Evolutionary conservation across 257 asterid genomes (phyloP).

Genomic region (Echium plantagineum): DNA sequence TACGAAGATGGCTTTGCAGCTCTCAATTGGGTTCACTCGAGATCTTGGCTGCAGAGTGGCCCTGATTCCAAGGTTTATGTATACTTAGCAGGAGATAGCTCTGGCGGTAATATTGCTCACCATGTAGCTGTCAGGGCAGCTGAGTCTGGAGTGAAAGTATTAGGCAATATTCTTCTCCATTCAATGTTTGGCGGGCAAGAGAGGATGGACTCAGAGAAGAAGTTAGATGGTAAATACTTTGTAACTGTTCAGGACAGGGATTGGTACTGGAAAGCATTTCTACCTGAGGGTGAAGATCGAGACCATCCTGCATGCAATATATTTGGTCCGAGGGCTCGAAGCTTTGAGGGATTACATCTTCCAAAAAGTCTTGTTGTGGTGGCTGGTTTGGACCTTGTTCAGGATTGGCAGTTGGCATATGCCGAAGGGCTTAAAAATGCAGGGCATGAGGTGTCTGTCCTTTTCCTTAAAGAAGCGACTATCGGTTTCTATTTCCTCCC

Average conservation of each 20-base stretch:
- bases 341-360: constrained; percentile 31
- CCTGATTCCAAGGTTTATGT: constrained; percentile 35
- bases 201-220: constrained; percentile 56
- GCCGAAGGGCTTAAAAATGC: constrained; percentile 43
- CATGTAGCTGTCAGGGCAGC: constrained; percentile 67
- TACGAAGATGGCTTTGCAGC: constrained; percentile 87
- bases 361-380: constrained; percentile 67
- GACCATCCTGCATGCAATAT: constrained; percentile 85
- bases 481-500: constrained; percentile 89
- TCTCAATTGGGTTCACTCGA: constrained; percentile 57
- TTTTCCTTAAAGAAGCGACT: constrained; percentile 59
- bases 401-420: constrained; percentile 72
- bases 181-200: constrained; percentile 70
- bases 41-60: constrained; percentile 60
- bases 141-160: constrained; percentile 38
- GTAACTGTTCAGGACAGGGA: constrained; percentile 64
- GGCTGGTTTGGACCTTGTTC: constrained; percentile 73
- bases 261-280: constrained; percentile 84
- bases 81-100: constrained; percentile 67
- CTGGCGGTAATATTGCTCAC: constrained; percentile 82
- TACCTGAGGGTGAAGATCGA: constrained; percentile 69
- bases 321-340: constrained; percentile 50
- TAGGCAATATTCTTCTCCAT: constrained; percentile 62
- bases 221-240: constrained; percentile 63
- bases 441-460: constrained; percentile 41